These are phyloP conservation scores for Citrus sinensis DNA, from an alignment of 345 rosid species.

Conservation along the genomic window DVS_A1.0 CM039167.1:6698501-6699000, in stretches of 20 bases:
- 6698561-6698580: neutral
- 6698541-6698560: neutral
- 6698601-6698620: neutral
- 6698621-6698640: neutral
- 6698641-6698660: neutral
- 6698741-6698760: neutral
- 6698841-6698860: neutral
- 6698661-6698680: neutral
- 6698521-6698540: neutral
- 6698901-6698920: neutral
- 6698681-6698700: neutral
- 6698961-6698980: neutral
- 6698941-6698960: too few species aligned
- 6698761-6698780: neutral
- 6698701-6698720: neutral
- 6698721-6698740: neutral
- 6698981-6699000: neutral
- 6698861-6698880: neutral
- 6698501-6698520: neutral
- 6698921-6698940: too few species aligned
- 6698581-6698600: neutral
- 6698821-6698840: neutral
- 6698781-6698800: neutral
- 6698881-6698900: neutral
- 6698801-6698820: neutral